Conservation (phyloP, 2,329 filamentous ascomycete species). For the Leptographium radiaticola region DNA sequence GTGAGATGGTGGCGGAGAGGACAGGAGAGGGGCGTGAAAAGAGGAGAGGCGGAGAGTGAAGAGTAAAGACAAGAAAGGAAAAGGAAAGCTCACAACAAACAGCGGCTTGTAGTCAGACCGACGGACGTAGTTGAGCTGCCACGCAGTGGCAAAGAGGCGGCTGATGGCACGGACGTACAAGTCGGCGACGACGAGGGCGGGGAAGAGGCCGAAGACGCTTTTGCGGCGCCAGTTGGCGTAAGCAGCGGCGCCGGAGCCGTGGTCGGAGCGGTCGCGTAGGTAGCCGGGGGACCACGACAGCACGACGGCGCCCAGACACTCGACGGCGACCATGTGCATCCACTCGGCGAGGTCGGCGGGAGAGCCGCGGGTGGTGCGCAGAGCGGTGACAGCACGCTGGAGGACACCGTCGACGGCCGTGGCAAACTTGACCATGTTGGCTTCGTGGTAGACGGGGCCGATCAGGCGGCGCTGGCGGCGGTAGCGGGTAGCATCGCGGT, state of each 20-base stretch:
- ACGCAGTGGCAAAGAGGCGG: constrained; percentile 27
- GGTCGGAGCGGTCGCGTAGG: constrained; percentile 28
- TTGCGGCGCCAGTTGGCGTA: constrained; percentile 39
- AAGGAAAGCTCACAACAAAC: constrained; percentile 30
- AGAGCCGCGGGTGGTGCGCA: constrained; percentile 23
- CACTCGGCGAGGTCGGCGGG: constrained; percentile 37
- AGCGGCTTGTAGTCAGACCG: constrained; percentile 32
- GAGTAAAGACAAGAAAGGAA: no score
- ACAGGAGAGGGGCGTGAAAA: neutral
- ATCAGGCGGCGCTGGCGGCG: constrained; percentile 35
- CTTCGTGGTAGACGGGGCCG: constrained; percentile 31
- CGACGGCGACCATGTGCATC: constrained; percentile 43
- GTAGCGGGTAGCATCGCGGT: constrained; percentile 32
- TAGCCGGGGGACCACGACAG: constrained; percentile 39
- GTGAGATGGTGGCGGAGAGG: no score
- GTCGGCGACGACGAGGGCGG: constrained; percentile 24
- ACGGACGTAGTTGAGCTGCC: constrained; percentile 31
- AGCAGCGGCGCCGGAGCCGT: constrained; percentile 32
- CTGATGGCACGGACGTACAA: constrained; percentile 23
- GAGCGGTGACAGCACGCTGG: constrained; percentile 19
- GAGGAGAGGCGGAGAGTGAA: no score
- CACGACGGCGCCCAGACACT: constrained; percentile 35
- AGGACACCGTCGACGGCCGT: constrained; percentile 27
- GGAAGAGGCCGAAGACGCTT: constrained; percentile 38
- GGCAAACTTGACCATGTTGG: constrained; percentile 29